phyloP scores from a whole-genome alignment of 495 filamentous ascomycete genomes.

The Penicillium alfredii region DNA sequence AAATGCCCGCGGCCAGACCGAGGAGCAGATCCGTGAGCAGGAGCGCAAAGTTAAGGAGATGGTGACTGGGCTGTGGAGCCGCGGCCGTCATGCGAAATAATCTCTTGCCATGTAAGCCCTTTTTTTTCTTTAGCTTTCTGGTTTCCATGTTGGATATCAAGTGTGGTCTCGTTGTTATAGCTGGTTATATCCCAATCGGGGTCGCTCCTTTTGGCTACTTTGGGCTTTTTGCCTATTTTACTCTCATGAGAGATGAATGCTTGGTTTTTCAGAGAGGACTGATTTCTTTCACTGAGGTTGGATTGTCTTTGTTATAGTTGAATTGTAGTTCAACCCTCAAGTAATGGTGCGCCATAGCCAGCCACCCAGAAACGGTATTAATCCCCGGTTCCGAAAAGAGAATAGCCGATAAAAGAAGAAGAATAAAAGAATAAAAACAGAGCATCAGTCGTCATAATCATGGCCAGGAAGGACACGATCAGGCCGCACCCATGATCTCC shows the following conservation, averaged over 20 bases:
- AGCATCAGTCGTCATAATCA: neutral
- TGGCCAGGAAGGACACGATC: neutral
- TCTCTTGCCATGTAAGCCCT: neutral
- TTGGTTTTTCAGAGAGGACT: no score
- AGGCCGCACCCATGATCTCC: conserved; percentile 16
- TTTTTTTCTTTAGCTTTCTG: conserved; percentile 3
- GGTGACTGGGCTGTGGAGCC: conserved; percentile 54
- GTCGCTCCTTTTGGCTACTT: conserved; percentile 1
- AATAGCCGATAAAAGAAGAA: no score
- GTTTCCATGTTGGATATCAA: neutral
- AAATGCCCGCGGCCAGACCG: conserved; percentile 58
- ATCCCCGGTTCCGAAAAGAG: neutral
- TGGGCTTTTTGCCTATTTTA: conserved; percentile 1
- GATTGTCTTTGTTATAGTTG: no score
- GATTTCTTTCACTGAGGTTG: no score
- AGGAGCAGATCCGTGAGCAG: conserved; percentile 58
- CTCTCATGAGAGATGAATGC: no score
- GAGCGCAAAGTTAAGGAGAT: conserved; percentile 55
- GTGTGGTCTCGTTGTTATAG: no score
- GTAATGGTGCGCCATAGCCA: no score
- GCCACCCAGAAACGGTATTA: neutral
- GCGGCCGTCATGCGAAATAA: conserved; percentile 25
- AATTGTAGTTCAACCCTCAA: no score
- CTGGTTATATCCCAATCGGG: no score
- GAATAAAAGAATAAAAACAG: no score